Evolutionary conservation across 768 basidiomycete species (phyloP), one percentile per base, ranked within the genome.

Genomic region (Rubroboletus pulcherrimus): DNA sequence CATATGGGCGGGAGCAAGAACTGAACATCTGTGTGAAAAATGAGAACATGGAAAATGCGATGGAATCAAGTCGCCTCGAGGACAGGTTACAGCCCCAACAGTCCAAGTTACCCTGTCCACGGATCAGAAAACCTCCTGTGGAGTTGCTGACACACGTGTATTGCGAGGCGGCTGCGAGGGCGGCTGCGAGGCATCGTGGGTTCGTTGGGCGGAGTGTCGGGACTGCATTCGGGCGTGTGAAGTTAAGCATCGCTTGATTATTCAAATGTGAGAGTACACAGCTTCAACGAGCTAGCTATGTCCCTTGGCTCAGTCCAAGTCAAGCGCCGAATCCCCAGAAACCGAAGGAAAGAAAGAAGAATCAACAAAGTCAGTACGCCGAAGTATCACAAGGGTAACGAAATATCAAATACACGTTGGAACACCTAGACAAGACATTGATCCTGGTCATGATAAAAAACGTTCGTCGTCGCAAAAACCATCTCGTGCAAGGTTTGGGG

Each of bases 401-500:
- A 51, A 56, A 49, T 37, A 52, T 31, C 46, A 58, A 51, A 57
- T 53, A 62, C 61, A 51, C 47, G 55, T 29, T 53, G 47, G 41
- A 50, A 49, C 24, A 55, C 35, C 43, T 40, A 42, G 33, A 54
- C 49, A 37, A 50, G 17, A 15, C 34, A 31, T 24, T 46, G 53
- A 11, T 37, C 42, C 61, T 65, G 44, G 26, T 62, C 55, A 33
- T 56, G 51, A 29, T 58, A 71, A 38, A 19, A 35, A 39, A 62
- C 31, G 10, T 57, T 42, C 7, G 62, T 61, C 31, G 71, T 73
- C n/a, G 64, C 70, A 46, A 71, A 59, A 50, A 51, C 67, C 24
- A 66, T 39, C 48, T 71, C 70, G 8, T 62, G 61, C 49, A 59
- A 39, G 21, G 15, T 37, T 26, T 29, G 24, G 9, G 19, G 34